phyloP scores from a whole-genome alignment of 208 protist species.

The Leishmania tarentolae region DNA sequence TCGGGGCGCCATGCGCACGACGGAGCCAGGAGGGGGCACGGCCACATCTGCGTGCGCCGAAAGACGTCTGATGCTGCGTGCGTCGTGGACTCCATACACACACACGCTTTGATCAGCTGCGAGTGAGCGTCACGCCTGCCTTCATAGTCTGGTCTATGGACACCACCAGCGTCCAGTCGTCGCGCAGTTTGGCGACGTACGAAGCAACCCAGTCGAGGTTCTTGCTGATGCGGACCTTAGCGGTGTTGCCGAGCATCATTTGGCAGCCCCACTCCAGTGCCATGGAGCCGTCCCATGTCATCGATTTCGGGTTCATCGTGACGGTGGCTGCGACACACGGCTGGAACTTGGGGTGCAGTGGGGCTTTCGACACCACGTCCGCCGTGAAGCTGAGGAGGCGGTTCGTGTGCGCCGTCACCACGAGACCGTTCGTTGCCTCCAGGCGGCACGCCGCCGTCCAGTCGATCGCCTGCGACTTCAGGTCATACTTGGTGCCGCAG shows the following conservation, averaged over 20 bases:
- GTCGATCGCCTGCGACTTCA: conserved; percentile 48
- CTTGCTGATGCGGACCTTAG: conserved; percentile 62
- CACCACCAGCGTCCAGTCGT: conserved; percentile 63
- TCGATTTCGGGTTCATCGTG: conserved; percentile 20
- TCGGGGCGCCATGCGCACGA: neutral
- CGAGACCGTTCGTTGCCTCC: conserved; percentile 25
- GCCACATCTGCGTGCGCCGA: neutral
- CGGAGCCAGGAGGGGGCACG: neutral
- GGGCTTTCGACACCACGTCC: conserved; percentile 32
- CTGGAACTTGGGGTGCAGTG: conserved; percentile 39
- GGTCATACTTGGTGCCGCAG: conserved; percentile 52
- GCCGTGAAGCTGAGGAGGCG: conserved; percentile 44
- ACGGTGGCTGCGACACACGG: conserved; percentile 35
- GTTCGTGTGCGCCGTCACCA: conserved; percentile 46
- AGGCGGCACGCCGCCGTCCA: conserved; percentile 58
- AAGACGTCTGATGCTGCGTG: neutral
- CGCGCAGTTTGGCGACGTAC: conserved; percentile 62
- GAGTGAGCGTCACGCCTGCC: conserved; percentile 50
- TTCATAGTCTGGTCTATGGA: conserved; percentile 57
- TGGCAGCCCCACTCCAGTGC: conserved; percentile 59
- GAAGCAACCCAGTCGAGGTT: conserved; percentile 55
- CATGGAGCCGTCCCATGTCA: conserved; percentile 30
- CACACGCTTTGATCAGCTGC: conserved; percentile 29
- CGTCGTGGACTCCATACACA: neutral
- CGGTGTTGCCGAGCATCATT: conserved; percentile 46